Evolutionary conservation across 495 filamentous ascomycete genomes (phyloP).

Genomic region (Hypoxylon rickii): DNA sequence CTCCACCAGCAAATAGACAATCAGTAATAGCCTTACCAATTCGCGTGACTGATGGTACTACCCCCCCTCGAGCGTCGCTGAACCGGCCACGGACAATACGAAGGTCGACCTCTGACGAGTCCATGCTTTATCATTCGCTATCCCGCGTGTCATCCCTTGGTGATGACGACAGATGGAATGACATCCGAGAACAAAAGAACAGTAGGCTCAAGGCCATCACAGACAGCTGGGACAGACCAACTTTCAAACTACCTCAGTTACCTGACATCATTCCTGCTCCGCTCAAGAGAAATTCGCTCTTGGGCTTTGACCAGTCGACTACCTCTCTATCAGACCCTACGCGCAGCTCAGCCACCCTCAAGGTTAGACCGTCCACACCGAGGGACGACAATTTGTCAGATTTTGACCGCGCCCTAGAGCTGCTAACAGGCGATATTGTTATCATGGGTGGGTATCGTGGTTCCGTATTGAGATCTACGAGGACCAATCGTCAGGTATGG

Average conservation of each 20-base stretch:
- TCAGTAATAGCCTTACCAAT: conserved; percentile 40
- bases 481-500: conserved; percentile 83
- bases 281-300: conserved; percentile 39
- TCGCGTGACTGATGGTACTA: conserved; percentile 15
- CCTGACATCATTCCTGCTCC: conserved; percentile 58
- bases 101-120: conserved; percentile 74
- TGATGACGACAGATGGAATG: conserved; percentile 80
- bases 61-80: conserved; percentile 32
- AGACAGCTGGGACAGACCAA: conserved; percentile 79
- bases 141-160: conserved; percentile 83
- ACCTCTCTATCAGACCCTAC: conserved; percentile 12
- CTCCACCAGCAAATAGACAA: conserved; percentile 38
- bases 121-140: conserved; percentile 66
- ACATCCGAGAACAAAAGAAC: conserved; percentile 80
- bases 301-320: conserved; percentile 31
- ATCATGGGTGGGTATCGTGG: conserved; percentile 91
- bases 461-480: conserved; percentile 84
- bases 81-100: conserved; percentile 49
- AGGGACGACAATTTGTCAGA: conserved; percentile 39
- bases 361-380: conserved; percentile 2
- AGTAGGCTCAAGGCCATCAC: conserved; percentile 88
- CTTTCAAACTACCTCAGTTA: conserved; percentile 69
- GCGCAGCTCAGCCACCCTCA: conserved; percentile 12
- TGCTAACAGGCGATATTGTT: conserved; percentile 82
- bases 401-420: conserved; percentile 68